Evolutionary conservation across 495 filamentous ascomycete genomes (phyloP), one percentile per base, ranked within the genome.

Genomic region (Penicillium cosmopolitanum): DNA sequence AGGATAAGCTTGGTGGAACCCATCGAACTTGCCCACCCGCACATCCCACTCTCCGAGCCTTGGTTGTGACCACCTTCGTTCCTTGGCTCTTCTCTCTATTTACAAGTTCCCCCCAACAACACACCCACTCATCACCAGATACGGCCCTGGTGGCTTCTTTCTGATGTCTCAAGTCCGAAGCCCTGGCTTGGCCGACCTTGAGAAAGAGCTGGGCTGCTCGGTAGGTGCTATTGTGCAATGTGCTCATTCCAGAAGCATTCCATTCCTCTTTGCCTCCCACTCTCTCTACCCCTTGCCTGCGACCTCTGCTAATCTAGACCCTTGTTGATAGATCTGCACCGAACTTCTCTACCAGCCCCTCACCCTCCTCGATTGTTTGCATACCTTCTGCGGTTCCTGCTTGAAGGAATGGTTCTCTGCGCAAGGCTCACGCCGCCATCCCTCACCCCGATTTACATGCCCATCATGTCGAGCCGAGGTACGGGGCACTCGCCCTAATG

Each of bases 361-460:
- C 58, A 97, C 93, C 33, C 89, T 97, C 58, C 90, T 98, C 69
- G 91, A 98, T 79, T 98, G 95, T 72, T 87, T 98, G 1, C 95
- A 98, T 77, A 96, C 93, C 38, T 98, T 95, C 77, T 98, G 95
- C 78, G 95, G 92, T 56, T 88, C 90, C 31, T 98, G 95, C 69
- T 72, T 97, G 58, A 96, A 96, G 75, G 87, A 93, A 75, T 98
- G 95, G 95, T 98, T 98, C 76, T 64, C 72, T 12, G 85, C 73
- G 56, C 86, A 88, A 64, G 80, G 79, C 52, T 87, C 74, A 55
- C 57, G 77, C 55, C 60, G 76, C 68, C 66, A 80, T 28, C 73
- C 73, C 2, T 62, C 80, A 0, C 76, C 84, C 5, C 77, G 75
- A 48, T 96, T 88, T 72, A 97, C 92, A 51, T 98, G 95, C 68